These are phyloP conservation scores for Penicillium lividum DNA, from an alignment of 495 filamentous ascomycete species.

Conservation along the genomic window DNA sequence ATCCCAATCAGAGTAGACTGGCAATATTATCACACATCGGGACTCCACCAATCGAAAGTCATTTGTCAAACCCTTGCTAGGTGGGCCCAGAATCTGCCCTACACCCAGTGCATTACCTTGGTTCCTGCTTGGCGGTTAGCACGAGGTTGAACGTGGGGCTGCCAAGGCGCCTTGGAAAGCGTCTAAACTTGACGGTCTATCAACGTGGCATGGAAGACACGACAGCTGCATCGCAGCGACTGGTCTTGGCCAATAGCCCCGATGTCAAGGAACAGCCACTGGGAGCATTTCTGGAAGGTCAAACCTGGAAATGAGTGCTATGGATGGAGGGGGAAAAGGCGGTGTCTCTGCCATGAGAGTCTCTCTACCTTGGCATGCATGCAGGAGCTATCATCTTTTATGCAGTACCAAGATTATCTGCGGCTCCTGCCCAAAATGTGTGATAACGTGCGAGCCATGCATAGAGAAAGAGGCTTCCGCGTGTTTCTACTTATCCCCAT, in stretches of 20 bases:
- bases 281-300: constrained; percentile 10
- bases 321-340: constrained; percentile 26
- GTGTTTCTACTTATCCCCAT: not conserved
- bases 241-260: constrained; percentile 18
- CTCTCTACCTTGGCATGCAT: constrained; percentile 22
- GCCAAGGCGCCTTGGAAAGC: constrained; percentile 13
- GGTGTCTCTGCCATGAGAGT: constrained; percentile 28
- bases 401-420: constrained; percentile 23
- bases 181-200: constrained; percentile 4
- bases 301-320: not conserved
- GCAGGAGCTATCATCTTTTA: constrained; percentile 18
- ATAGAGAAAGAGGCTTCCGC: not conserved
- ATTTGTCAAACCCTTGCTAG: constrained; percentile 1
- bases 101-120: constrained; percentile 4
- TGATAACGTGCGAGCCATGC: constrained; percentile 4
- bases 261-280: constrained; percentile 4
- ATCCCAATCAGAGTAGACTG: constrained; percentile 6
- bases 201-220: constrained; percentile 25
- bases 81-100: constrained; percentile 10
- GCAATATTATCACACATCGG: constrained; percentile 10
- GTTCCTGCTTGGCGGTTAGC: constrained; percentile 14
- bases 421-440: constrained; percentile 15
- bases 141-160: constrained; percentile 18
- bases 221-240: constrained; percentile 18
- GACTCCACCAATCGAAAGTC: not conserved